A percentile compares a stretch with the other conserved stretches of the same genome.
Evolutionary conservation across 352 stramenopile species (phyloP).

Genomic region (Blastocystis sp.): DNA sequence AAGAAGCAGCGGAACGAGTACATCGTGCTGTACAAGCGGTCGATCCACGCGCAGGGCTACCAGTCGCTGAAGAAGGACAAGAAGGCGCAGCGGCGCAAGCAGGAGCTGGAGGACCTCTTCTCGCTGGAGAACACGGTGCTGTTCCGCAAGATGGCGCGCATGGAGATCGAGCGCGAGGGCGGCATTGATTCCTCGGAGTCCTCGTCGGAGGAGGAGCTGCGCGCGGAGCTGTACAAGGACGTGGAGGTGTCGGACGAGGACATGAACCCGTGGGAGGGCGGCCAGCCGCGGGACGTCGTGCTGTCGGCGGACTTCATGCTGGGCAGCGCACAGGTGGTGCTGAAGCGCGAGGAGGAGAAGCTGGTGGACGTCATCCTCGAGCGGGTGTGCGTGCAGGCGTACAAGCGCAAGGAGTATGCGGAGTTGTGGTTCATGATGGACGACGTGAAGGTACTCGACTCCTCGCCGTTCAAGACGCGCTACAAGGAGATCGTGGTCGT

Average conservation of each 20-base stretch:
- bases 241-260: slow-evolving; percentile 40
- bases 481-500: slow-evolving; percentile 32
- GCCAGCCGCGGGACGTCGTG: slow-evolving; percentile 44
- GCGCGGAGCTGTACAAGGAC: slow-evolving; percentile 61
- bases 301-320: slow-evolving; percentile 44
- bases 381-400: slow-evolving; percentile 12
- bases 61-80: slow-evolving; percentile 47
- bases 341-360: slow-evolving; percentile 55
- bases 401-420: slow-evolving; percentile 55
- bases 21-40: slow-evolving; percentile 65
- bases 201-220: slow-evolving; percentile 27
- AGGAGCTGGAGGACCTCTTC: slow-evolving; percentile 65
- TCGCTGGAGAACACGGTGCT: slow-evolving; percentile 65
- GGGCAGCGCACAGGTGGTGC: slow-evolving; percentile 8
- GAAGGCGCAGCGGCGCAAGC: slow-evolving; percentile 55
- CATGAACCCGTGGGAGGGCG: slow-evolving; percentile 62
- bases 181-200: background rate
- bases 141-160: slow-evolving; percentile 67
- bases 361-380: slow-evolving; percentile 13
- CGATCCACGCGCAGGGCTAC: slow-evolving; percentile 14
- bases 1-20: slow-evolving; percentile 67
- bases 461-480: slow-evolving; percentile 4
- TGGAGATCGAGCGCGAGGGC: slow-evolving; percentile 20
- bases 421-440: slow-evolving; percentile 53
- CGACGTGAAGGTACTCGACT: slow-evolving; percentile 53